phyloP scores from a whole-genome alignment of 176 grass and related monocot species.

The Zoysia pacifica region DNA sequence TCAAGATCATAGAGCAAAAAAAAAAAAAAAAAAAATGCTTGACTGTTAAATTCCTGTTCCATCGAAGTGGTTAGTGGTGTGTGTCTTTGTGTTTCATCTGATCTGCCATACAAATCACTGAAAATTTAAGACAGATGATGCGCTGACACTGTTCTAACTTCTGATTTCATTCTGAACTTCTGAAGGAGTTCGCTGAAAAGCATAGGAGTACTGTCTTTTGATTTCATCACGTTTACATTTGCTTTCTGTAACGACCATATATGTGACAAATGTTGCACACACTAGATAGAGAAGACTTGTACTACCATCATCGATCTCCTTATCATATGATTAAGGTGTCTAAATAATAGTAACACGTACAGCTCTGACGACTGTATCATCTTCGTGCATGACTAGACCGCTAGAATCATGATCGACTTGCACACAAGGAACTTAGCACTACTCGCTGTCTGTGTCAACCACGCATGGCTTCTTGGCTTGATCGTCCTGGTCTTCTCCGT shows the following conservation, averaged over 20 bases:
- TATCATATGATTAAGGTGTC: neutral
- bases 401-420: neutral
- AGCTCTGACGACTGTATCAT: neutral
- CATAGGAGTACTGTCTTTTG: neutral
- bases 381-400: neutral
- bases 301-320: neutral
- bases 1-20: too few relatives aligned
- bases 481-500: neutral
- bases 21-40: neutral
- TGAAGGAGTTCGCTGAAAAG: neutral
- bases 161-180: neutral
- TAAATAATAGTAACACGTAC: neutral
- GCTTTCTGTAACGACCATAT: neutral
- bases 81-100: too few relatives aligned
- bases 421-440: neutral
- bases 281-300: neutral
- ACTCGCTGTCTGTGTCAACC: neutral
- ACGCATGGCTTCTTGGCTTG: constrained; percentile 10
- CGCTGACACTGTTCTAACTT: neutral
- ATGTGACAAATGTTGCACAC: neutral
- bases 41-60: neutral
- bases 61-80: neutral
- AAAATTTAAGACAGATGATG: neutral
- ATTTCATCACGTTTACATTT: neutral
- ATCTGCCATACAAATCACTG: neutral